Base-by-base conservation (phyloP, 1,284 basidiomycete species). In the Blastosporella zonata region DNA sequence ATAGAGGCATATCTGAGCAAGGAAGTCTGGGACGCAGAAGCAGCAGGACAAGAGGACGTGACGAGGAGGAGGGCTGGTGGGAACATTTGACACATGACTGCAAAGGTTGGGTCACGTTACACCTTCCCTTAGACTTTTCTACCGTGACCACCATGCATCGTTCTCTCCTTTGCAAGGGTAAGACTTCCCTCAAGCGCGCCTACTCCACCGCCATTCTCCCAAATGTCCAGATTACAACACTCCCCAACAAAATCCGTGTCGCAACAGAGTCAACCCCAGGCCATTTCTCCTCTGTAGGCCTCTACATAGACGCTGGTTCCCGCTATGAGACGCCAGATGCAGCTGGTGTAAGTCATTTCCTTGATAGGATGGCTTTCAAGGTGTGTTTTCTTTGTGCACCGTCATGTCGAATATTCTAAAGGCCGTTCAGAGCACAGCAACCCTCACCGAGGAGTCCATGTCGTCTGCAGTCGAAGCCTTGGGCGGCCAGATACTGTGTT, bases 361-460 rank as follows among this genome's bases (percentile, higher is more conserved):
- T 97, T 31, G 95, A 98, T 63, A 80, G 94, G 55, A 86, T 99
- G 80, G 95, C 96, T 0, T 98, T 97, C 79, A 97, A 97, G 80
- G 93, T 94, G 54, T 49, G 73, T 6, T 8, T 17, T 22, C 36
- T n/a, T n/a, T 2, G 2, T 6, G 5, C 38, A 12, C 6, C 36
- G 5, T 21, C 40, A 41, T 38, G 31, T 15, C 36, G 2, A 29
- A 17, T 37, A 38, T 36, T 47, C 35, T 44, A 23, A 38, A 23
- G 39, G 42, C 25, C 44, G 34, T 49, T 3, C 55, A 87, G 87
- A 79, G 77, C 43, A 88, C 86, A 22, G 65, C 60, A 23, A 70
- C 73, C 18, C 77, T 81, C 45, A 74, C 84, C 5, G 79, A 78
- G 54, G 84, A 84, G 34, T 79, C 91, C 59, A 95, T 98, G 89